Evolutionary conservation across 345 rosid genomes (phyloP).

Genomic region (Hibiscus syriacus): DNA sequence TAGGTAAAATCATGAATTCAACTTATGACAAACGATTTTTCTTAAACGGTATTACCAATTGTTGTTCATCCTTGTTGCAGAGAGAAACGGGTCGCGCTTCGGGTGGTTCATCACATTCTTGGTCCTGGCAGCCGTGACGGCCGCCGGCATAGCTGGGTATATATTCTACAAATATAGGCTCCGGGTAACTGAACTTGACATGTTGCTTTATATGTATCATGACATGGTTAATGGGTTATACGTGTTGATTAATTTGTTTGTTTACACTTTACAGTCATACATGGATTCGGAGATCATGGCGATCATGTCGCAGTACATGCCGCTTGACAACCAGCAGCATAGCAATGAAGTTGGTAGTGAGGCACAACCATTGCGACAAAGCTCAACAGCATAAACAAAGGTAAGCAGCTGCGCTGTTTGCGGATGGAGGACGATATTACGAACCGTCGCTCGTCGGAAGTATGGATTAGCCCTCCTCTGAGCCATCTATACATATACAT

Average conservation of each 20-base stretch:
- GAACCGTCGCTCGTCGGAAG: neutral
- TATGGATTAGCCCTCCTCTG: neutral
- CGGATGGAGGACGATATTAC: neutral
- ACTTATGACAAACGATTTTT: neutral
- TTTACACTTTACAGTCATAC: slow-evolving; percentile 52
- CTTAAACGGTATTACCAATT: too few relatives aligned
- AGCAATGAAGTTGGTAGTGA: slow-evolving; percentile 37
- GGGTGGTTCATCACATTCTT: slow-evolving; percentile 63
- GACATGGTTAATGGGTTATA: neutral
- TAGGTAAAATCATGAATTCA: slow-evolving; percentile 41
- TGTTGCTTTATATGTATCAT: neutral
- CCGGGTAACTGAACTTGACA: slow-evolving; percentile 38
- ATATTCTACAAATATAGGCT: slow-evolving; percentile 93
- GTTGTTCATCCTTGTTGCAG: too few relatives aligned
- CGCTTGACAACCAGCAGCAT: slow-evolving; percentile 59
- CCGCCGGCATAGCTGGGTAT: slow-evolving; percentile 56
- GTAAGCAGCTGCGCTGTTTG: too few relatives aligned
- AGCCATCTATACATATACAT: neutral
- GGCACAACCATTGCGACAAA: slow-evolving; percentile 39
- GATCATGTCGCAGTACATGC: too few relatives aligned
- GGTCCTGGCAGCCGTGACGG: slow-evolving; percentile 49
- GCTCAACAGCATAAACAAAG: slow-evolving; percentile 25
- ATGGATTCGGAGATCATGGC: slow-evolving; percentile 98
- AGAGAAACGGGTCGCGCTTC: slow-evolving; percentile 59
- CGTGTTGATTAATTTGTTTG: neutral